Conservation (phyloP, 345 rosid species). For the Combretum micranthum region DNA sequence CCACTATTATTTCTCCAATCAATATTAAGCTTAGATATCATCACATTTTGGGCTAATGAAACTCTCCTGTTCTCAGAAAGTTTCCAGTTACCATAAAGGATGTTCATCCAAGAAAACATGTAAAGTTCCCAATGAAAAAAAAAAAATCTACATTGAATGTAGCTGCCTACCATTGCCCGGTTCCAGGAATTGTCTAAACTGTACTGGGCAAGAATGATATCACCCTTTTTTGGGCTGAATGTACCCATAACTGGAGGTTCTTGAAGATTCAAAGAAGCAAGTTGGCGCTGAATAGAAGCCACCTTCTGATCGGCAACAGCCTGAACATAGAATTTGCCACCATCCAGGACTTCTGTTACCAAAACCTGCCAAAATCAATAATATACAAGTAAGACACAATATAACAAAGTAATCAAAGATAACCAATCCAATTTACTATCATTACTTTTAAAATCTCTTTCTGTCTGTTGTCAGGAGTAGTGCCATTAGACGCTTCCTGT, state of each 20-base stretch:
- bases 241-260: slow-evolving; percentile 82
- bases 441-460: slow-evolving; percentile 84
- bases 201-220: slow-evolving; percentile 87
- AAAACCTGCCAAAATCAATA: slow-evolving; percentile 44
- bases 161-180: slow-evolving; percentile 75
- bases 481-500: slow-evolving; percentile 67
- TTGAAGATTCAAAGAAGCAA: slow-evolving; percentile 60
- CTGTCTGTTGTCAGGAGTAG: slow-evolving; percentile 65
- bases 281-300: slow-evolving; percentile 72
- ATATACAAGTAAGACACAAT: background rate
- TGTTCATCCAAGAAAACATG: background rate
- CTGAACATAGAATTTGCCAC: slow-evolving; percentile 90
- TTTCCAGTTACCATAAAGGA: background rate
- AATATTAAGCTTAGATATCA: too few species aligned
- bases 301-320: slow-evolving; percentile 71
- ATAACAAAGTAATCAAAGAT: background rate
- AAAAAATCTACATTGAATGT: too few species aligned
- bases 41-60: too few species aligned
- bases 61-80: background rate
- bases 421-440: background rate
- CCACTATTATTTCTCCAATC: too few species aligned
- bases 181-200: slow-evolving; percentile 98
- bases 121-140: too few species aligned
- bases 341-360: slow-evolving; percentile 88
- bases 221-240: slow-evolving; percentile 87